phyloP scores from a whole-genome alignment of 257 asterid genomes.

The Solanum medicagineum region DNA sequence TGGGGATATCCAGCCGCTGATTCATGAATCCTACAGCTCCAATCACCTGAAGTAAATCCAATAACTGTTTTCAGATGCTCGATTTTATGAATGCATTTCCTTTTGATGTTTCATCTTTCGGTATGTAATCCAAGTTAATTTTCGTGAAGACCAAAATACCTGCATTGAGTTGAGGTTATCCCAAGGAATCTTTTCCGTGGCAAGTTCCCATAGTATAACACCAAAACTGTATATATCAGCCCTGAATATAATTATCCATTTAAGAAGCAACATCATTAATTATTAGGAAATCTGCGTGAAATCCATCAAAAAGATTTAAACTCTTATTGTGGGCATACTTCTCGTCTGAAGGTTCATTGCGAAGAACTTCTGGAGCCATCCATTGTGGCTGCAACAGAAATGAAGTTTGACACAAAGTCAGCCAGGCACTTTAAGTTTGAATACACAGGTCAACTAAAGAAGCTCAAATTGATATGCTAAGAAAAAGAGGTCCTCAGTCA shows the following conservation, averaged over 20 bases:
- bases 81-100: neutral
- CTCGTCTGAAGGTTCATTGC: conserved; percentile 83
- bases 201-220: conserved; percentile 91
- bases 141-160: conserved; percentile 25
- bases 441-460: neutral
- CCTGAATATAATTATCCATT: conserved; percentile 31
- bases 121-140: neutral
- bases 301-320: neutral
- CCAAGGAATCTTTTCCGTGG: conserved; percentile 89
- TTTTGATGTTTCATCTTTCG: neutral
- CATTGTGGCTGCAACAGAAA: conserved; percentile 77
- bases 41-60: conserved; percentile 48
- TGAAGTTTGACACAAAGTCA: neutral
- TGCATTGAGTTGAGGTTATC: conserved; percentile 83
- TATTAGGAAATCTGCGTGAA: neutral
- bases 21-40: conserved; percentile 99
- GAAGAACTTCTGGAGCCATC: conserved; percentile 99
- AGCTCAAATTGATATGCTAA: neutral
- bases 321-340: conserved; percentile 40
- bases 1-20: conserved; percentile 74
- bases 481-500: neutral
- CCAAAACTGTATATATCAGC: conserved; percentile 85
- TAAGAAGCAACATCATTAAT: conserved; percentile 1
- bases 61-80: neutral
- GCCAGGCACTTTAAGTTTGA: neutral